A percentile compares a stretch with the other conserved stretches of the same genome.
Evolutionary conservation across 129 eudicot species (phyloP).

Genomic region (Apium graveolens): DNA sequence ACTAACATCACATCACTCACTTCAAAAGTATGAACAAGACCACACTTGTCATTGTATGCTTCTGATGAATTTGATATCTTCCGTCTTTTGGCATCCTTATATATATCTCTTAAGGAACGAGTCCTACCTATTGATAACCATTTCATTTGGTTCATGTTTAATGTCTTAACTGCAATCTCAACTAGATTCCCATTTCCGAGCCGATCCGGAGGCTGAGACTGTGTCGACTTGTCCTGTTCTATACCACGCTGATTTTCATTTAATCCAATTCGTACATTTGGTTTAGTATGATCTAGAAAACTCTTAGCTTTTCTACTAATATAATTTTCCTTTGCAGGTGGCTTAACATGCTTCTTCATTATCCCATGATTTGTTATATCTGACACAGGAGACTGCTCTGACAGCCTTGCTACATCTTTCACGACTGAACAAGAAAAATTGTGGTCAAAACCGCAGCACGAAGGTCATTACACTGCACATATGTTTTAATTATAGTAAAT

Average conservation of each 20-base stretch:
- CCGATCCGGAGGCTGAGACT: background rate
- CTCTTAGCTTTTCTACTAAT: slow-evolving; percentile 13
- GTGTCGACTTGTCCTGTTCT: slow-evolving; percentile 1
- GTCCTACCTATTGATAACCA: background rate
- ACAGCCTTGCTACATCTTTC: slow-evolving; percentile 20
- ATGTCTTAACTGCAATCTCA: slow-evolving; percentile 5
- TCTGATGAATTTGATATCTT: slow-evolving; percentile 33
- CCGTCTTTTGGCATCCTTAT: slow-evolving; percentile 42
- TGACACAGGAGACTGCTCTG: slow-evolving; percentile 9
- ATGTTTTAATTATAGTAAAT: background rate
- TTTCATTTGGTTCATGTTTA: slow-evolving; percentile 27
- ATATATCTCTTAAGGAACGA: slow-evolving; percentile 30
- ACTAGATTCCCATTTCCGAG: slow-evolving; percentile 11
- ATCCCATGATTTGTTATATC: slow-evolving; percentile 16
- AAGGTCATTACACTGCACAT: background rate
- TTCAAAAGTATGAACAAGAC: slow-evolving; percentile 55
- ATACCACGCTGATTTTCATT: background rate
- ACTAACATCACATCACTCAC: slow-evolving; percentile 47
- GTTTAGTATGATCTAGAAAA: background rate
- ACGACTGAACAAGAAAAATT: background rate
- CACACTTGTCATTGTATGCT: slow-evolving; percentile 34
- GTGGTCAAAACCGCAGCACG: background rate
- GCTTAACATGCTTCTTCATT: slow-evolving; percentile 14
- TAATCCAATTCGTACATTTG: background rate
- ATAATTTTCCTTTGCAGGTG: slow-evolving; percentile 25